Base-by-base conservation (phyloP, 306 rosid species). In the Arachis stenosperma region DNA sequence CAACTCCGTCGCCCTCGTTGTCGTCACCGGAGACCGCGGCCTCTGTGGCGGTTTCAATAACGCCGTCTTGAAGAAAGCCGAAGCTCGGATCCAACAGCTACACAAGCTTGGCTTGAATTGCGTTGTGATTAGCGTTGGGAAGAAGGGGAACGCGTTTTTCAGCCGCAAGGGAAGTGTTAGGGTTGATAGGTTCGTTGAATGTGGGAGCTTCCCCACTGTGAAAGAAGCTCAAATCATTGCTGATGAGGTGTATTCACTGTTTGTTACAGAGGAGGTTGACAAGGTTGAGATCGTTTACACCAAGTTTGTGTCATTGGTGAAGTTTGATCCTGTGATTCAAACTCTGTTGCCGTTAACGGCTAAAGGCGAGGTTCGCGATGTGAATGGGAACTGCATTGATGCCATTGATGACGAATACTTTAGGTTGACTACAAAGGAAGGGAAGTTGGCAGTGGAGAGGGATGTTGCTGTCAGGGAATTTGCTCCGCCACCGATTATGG, bases 1-100 rank as follows among this genome's bases (percentile, higher is more conserved):
- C 6, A 76, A 58, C 67, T 86, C 73, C 43, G 83, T 88, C 11
- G 88, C 96, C 63, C 66, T 92, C n/a, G 87, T 92, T 1, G 85
- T 88, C 48, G 13, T 89, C 69, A 89, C 91, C 5, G 80, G 82
- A 0, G 91, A 92, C 48, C 87, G 87, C 12, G 96, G 96, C 48
- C 86, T 92, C 62, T 92, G 97, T 22, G 93, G 93, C 10, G 83
- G 96, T 8, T 86, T 89, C 86, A 89, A 92, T 79, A 87, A 75
- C 8, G 55, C 74, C 6, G 75, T 92, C 27, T 66, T 76, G 5
- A 85, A 62, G 33, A 88, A 85, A 62, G 90, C 92, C 10, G 84
- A 82, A 67, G 12, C 47, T 12, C 78, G 90, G 43, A 71, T 88
- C 14, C 46, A 42, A 0, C 87, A 92, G 42, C 40, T 92, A 82